phyloP scores from a whole-genome alignment of 2,329 filamentous ascomycete genomes.

The Nigrospora sphaerica region DNA sequence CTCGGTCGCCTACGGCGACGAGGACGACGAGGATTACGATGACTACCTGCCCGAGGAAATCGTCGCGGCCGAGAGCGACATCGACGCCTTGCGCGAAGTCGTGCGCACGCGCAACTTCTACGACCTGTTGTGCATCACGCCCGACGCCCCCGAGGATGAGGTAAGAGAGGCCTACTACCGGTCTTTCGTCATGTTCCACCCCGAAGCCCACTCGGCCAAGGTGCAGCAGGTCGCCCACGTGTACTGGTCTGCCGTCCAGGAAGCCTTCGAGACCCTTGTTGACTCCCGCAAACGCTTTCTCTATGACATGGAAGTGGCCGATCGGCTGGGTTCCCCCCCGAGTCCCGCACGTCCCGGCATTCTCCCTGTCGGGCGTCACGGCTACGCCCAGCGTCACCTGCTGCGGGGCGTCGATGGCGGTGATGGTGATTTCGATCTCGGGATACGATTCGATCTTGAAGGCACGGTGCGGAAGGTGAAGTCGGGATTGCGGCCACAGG shows the following conservation, averaged over 20 bases:
- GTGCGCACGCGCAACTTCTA: constrained; percentile 28
- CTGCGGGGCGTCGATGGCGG: too few species aligned
- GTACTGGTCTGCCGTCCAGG: constrained; percentile 33
- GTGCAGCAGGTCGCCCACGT: constrained; percentile 29
- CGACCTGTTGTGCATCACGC: constrained; percentile 36
- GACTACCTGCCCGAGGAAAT: constrained; percentile 8
- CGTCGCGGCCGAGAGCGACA: neutral
- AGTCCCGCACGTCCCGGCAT: too few species aligned
- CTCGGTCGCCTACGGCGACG: constrained; percentile 24
- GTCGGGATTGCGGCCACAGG: neutral
- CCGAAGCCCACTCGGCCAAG: constrained; percentile 31
- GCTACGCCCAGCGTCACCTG: too few species aligned
- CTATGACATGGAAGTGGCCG: constrained; percentile 24
- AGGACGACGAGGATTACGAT: constrained; percentile 1
- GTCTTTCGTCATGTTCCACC: constrained; percentile 36
- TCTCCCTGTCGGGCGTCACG: too few species aligned
- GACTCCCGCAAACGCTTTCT: constrained; percentile 31
- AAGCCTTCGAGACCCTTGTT: constrained; percentile 40
- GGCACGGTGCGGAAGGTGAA: constrained; percentile 6
- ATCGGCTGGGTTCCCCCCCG: too few species aligned
- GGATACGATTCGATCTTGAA: constrained; percentile 8
- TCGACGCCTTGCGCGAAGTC: constrained; percentile 4
- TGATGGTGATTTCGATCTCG: too few species aligned
- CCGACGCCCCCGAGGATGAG: constrained; percentile 21
- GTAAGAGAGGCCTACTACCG: constrained; percentile 37